These are phyloP conservation scores for Porpolomopsis calyptriformis DNA, from an alignment of 768 basidiomycete species.

Conservation along the genomic window DNA sequence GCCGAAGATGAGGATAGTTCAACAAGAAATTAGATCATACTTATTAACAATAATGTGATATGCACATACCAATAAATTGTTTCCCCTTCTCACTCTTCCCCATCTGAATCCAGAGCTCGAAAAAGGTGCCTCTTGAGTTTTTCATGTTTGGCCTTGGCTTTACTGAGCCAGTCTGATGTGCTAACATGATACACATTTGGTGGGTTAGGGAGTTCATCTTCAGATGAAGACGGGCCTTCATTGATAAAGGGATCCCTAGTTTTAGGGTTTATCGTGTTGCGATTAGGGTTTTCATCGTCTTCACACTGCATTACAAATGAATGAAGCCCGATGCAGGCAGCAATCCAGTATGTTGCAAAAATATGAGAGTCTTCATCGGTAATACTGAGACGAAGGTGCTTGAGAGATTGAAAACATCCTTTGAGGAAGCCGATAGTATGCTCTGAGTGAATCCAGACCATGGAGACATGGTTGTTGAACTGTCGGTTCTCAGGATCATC, in stretches of 20 bases:
- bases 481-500: constrained; percentile 17
- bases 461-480: constrained; percentile 28
- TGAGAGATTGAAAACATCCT: constrained; percentile 27
- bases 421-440: constrained; percentile 32
- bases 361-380: constrained; percentile 14
- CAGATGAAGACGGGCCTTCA: constrained; percentile 14
- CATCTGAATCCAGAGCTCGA: neutral
- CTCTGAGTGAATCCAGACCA: constrained; percentile 26
- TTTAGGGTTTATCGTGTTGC: constrained; percentile 3
- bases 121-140: neutral
- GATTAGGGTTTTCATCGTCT: constrained; percentile 13
- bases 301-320: constrained; percentile 21
- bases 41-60: no score
- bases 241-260: constrained; percentile 16
- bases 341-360: constrained; percentile 23
- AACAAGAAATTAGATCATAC: no score
- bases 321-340: constrained; percentile 22
- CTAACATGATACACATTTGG: neutral
- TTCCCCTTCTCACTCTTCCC: no score
- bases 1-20: no score
- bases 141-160: constrained; percentile 1
- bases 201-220: neutral
- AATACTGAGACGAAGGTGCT: constrained; percentile 21
- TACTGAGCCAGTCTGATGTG: neutral
- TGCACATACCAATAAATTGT: no score